Evolutionary conservation across 2,329 filamentous ascomycete genomes (phyloP).

Genomic region (Aureobasidium sp.): DNA sequence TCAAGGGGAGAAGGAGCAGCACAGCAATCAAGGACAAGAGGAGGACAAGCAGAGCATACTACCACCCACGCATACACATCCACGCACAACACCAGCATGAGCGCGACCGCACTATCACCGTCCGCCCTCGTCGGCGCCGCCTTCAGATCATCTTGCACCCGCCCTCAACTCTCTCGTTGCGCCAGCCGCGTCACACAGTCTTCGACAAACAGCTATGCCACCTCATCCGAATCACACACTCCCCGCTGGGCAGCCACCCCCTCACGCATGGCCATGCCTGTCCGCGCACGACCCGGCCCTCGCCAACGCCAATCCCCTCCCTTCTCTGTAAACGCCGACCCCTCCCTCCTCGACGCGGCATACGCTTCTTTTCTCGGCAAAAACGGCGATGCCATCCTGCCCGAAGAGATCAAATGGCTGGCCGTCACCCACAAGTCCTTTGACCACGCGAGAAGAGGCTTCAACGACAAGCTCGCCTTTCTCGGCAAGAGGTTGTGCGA

Average conservation of each 20-base stretch:
- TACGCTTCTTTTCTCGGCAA: conserved; percentile 70
- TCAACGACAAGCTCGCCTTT: conserved; percentile 89
- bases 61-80: background rate
- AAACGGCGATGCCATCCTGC: conserved; percentile 64
- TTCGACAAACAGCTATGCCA: conserved; percentile 11
- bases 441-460: conserved; percentile 86
- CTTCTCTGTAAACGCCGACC: conserved; percentile 71
- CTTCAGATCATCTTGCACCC: conserved; percentile 23
- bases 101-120: conserved; percentile 10
- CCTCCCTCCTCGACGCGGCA: conserved; percentile 65
- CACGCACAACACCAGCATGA: background rate
- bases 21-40: background rate
- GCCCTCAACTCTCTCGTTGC: conserved; percentile 19
- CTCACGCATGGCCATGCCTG: conserved; percentile 40
- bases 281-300: conserved; percentile 46
- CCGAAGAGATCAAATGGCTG: conserved; percentile 93
- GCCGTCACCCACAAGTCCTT: conserved; percentile 98
- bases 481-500: conserved; percentile 60
- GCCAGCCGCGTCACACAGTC: conserved; percentile 13
- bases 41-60: background rate
- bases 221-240: conserved; percentile 29
- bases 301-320: conserved; percentile 45
- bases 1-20: background rate
- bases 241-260: conserved; percentile 48
- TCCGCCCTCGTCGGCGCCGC: conserved; percentile 23